Evolutionary conservation across 768 basidiomycete species (phyloP).

Genomic region (Termitomyces sp.): DNA sequence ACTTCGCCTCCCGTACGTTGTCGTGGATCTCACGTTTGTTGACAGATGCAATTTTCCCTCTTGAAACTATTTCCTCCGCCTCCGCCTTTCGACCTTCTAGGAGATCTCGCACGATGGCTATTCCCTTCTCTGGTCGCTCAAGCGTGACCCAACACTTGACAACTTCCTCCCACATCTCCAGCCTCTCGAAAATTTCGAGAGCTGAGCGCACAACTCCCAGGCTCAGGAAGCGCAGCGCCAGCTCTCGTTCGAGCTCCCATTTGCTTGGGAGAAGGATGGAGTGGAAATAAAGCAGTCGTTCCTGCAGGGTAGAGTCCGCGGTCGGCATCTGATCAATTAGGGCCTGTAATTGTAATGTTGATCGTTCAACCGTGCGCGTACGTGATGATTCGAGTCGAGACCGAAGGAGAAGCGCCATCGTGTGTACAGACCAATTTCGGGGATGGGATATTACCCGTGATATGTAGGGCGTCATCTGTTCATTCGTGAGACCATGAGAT

Average conservation of each 20-base stretch:
- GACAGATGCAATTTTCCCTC: conserved; percentile 47
- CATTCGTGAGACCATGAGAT: conserved; percentile 80
- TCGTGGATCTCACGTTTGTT: conserved; percentile 45
- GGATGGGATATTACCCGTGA: conserved; percentile 85
- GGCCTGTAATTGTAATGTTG: conserved; percentile 89
- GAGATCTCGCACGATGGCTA: conserved; percentile 78
- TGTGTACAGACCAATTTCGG: conserved; percentile 93
- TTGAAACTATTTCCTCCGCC: conserved; percentile 60
- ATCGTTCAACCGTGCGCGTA: conserved; percentile 89
- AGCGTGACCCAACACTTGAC: conserved; percentile 82
- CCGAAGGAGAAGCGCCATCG: conserved; percentile 91
- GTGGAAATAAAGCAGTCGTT: conserved; percentile 79
- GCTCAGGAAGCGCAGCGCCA: conserved; percentile 76
- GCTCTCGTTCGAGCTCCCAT: conserved; percentile 92
- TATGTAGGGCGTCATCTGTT: conserved; percentile 93
- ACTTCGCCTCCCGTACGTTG: conserved; percentile 73
- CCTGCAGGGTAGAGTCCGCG: conserved; percentile 64
- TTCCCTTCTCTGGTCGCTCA: conserved; percentile 74
- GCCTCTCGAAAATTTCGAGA: conserved; percentile 85
- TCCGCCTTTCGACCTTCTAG: conserved; percentile 83
- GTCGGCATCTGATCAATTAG: conserved; percentile 96
- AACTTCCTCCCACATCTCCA: conserved; percentile 99
- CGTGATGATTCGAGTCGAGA: conserved; percentile 86
- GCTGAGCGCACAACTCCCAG: conserved; percentile 89
- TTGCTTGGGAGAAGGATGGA: conserved; percentile 77